Evolutionary conservation across 2,329 filamentous ascomycete genomes (phyloP).

Genomic region (Fusarium ramigenum): DNA sequence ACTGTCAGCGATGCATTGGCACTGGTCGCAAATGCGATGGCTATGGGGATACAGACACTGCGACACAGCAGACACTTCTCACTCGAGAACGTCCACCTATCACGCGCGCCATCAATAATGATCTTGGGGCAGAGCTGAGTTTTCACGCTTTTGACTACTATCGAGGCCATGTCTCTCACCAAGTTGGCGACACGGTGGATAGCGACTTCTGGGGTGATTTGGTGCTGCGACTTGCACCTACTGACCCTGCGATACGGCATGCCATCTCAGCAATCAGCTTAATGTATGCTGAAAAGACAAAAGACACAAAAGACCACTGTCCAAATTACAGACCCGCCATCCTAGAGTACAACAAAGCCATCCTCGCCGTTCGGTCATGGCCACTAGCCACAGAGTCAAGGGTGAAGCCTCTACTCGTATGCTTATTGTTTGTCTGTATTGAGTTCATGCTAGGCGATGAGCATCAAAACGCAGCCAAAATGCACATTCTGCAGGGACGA

Average conservation of each 20-base stretch:
- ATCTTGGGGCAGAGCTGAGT: not conserved
- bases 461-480: not conserved
- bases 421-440: conserved; percentile 2
- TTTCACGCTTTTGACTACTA: not conserved
- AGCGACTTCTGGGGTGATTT: conserved; percentile 3
- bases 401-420: not conserved
- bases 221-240: not conserved
- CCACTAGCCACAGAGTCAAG: not conserved
- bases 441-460: not conserved
- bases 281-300: not conserved
- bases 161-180: not conserved
- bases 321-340: not conserved
- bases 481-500: not conserved
- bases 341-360: not conserved
- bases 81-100: not conserved
- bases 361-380: not conserved
- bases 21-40: conserved; percentile 11
- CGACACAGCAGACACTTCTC: not conserved
- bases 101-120: not conserved
- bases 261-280: conserved; percentile 4
- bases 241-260: conserved; percentile 8
- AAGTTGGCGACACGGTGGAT: not conserved
- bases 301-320: fast-evolving
- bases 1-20: conserved; percentile 3
- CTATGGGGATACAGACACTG: not conserved